Conservation (phyloP, 768 basidiomycete species). For the Cystoderma amianthinum region DNA sequence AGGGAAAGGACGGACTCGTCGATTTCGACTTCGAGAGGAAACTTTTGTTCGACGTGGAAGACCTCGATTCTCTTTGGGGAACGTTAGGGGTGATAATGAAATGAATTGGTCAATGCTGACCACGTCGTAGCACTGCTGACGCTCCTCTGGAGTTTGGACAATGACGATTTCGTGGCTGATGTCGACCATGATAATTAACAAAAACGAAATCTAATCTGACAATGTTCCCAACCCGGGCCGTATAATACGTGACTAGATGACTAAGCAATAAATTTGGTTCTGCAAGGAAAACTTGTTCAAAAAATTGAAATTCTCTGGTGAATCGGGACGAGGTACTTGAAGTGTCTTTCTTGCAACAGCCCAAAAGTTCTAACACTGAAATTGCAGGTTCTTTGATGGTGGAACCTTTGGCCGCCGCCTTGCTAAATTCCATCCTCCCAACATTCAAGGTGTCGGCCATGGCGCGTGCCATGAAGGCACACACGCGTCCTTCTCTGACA, state of each 20-base stretch:
- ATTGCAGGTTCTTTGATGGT: constrained; percentile 47
- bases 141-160: constrained; percentile 36
- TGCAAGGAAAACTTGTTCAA: no score
- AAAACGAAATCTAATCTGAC: no score
- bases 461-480: constrained; percentile 7
- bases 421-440: constrained; percentile 41
- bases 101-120: constrained; percentile 13
- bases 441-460: no score
- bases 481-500: background rate
- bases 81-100: background rate
- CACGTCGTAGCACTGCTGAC: constrained; percentile 63
- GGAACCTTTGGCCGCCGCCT: constrained; percentile 52
- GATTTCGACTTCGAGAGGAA: constrained; percentile 67
- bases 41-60: constrained; percentile 62
- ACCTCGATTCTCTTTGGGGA: constrained; percentile 37
- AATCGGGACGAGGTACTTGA: no score
- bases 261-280: no score
- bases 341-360: no score
- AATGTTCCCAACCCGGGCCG: no score
- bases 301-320: no score
- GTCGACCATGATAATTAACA: background rate
- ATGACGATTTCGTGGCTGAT: constrained; percentile 56
- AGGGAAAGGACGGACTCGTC: constrained; percentile 44
- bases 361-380: no score
- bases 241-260: no score